Evolutionary conservation across 495 filamentous ascomycete genomes (phyloP).

Genomic region (Penicillium waksmanii): DNA sequence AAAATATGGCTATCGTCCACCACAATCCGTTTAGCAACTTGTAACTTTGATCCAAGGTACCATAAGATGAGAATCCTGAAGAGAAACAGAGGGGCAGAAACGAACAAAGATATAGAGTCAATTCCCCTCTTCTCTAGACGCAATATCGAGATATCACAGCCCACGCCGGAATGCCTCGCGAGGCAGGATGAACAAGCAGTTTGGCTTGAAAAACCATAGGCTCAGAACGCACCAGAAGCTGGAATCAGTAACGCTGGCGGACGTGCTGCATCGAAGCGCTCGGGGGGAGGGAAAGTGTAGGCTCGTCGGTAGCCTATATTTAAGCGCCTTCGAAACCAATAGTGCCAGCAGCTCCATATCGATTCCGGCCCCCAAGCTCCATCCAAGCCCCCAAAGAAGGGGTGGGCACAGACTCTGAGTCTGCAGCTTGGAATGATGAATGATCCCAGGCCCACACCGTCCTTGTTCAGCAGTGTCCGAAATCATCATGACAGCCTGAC

Average conservation of each 20-base stretch:
- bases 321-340: conserved; percentile 43
- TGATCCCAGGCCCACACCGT: background rate
- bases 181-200: conserved; percentile 40
- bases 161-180: conserved; percentile 40
- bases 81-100: conserved; percentile 16
- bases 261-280: conserved; percentile 41
- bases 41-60: conserved; percentile 1
- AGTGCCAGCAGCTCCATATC: conserved; percentile 27
- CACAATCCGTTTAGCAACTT: background rate
- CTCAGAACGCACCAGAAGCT: conserved; percentile 39
- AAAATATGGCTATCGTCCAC: background rate
- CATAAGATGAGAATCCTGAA: conserved; percentile 15
- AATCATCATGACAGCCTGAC: background rate
- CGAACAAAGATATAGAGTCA: conserved; percentile 27
- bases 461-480: background rate
- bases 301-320: conserved; percentile 45
- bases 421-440: conserved; percentile 9
- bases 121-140: conserved; percentile 20
- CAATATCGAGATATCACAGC: conserved; percentile 35
- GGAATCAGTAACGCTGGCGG: conserved; percentile 38
- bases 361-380: conserved; percentile 32
- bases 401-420: conserved; percentile 12
- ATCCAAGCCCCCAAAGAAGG: conserved; percentile 20
- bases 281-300: conserved; percentile 31
- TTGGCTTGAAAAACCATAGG: conserved; percentile 42